These are phyloP conservation scores for Fomitopsis pinicola DNA, from an alignment of 1,284 basidiomycete genomes.

Conservation along the genomic window DNA sequence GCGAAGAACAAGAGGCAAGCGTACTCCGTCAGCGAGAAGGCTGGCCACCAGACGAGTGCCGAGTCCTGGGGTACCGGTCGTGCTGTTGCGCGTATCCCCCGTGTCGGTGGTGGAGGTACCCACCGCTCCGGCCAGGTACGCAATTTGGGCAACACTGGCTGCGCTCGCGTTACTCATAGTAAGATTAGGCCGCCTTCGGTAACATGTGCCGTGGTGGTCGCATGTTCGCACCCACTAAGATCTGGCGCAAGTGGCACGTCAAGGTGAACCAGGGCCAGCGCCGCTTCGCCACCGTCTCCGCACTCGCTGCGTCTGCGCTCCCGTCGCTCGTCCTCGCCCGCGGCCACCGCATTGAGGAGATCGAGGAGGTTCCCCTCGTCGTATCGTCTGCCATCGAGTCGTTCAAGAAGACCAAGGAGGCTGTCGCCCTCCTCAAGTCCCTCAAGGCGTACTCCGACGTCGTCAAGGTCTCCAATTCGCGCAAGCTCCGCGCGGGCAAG, in stretches of 20 bases:
- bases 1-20: conserved; percentile 99
- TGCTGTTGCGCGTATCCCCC: conserved; percentile 99
- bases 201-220: conserved; percentile 99
- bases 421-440: conserved; percentile 90
- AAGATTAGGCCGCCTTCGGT: conserved; percentile 87
- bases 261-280: conserved; percentile 99
- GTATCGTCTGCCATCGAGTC: conserved; percentile 79
- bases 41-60: conserved; percentile 98
- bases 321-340: conserved; percentile 98
- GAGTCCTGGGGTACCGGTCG: conserved; percentile 99
- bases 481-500: conserved; percentile 96
- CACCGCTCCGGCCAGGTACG: conserved; percentile 93
- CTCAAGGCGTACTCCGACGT: conserved; percentile 93
- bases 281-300: conserved; percentile 97
- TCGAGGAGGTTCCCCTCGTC: conserved; percentile 97
- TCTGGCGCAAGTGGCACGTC: conserved; percentile 99
- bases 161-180: neutral
- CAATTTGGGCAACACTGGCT: conserved; percentile 1
- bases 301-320: conserved; percentile 95
- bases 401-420: conserved; percentile 96
- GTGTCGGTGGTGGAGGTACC: conserved; percentile 99
- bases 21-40: conserved; percentile 96
- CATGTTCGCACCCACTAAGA: conserved; percentile 99
- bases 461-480: conserved; percentile 95
- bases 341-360: conserved; percentile 97